A percentile compares a stretch with the other conserved stretches of the same genome.
Conservation (phyloP, 2,329 filamentous ascomycete genomes). For the Fusarium metavorans region DNA sequence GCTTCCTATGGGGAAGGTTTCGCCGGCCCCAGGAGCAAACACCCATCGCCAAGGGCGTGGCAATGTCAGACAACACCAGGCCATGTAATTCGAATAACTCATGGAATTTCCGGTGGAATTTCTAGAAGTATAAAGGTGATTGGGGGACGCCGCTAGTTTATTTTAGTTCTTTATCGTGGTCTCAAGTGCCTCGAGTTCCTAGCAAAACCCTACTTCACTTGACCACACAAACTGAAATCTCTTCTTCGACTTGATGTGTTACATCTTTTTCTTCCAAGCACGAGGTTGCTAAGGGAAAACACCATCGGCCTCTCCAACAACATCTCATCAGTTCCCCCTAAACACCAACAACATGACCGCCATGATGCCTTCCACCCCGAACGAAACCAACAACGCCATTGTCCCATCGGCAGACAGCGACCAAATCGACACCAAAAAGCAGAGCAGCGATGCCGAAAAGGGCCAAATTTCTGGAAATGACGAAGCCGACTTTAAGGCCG, state of each 20-base stretch:
- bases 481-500: slow-evolving; percentile 2
- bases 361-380: not conserved
- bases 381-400: not conserved
- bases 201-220: not conserved
- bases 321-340: not conserved
- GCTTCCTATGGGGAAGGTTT: slow-evolving; percentile 1
- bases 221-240: not conserved
- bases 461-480: not conserved
- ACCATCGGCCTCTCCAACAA: not conserved
- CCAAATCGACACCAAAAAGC: not conserved
- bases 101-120: not conserved
- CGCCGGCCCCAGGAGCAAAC: not conserved
- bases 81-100: not conserved
- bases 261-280: not conserved
- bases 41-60: not conserved
- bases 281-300: not conserved
- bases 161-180: not conserved
- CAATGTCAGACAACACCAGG: not conserved
- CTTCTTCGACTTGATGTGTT: not conserved
- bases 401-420: not conserved
- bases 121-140: not conserved
- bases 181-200: not conserved
- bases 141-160: not conserved
- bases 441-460: not conserved
- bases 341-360: not conserved